phyloP scores from a whole-genome alignment of 1,139 yeast species.

The Arxiozyma telluris region DNA sequence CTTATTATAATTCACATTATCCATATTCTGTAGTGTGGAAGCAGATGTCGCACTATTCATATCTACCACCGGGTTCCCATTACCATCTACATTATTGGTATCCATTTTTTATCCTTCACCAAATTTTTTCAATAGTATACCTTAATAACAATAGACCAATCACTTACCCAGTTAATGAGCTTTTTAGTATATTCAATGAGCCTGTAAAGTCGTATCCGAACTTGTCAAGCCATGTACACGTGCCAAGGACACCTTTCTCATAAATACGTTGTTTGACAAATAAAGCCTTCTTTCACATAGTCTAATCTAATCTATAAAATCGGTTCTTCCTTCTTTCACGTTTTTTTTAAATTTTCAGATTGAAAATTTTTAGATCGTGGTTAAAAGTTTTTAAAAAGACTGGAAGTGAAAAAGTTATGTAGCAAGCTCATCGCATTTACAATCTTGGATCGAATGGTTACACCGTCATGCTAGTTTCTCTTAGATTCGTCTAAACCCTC shows the following conservation, averaged over 20 bases:
- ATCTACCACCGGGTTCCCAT: background rate
- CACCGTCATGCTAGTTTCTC: too few relatives aligned
- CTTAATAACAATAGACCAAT: background rate
- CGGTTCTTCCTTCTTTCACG: background rate
- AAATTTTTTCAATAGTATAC: background rate
- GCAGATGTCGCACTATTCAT: conserved; percentile 1
- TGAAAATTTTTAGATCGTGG: too few relatives aligned
- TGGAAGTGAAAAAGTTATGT: background rate
- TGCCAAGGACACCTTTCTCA: too few relatives aligned
- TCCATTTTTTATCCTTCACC: background rate
- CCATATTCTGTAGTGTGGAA: conserved; percentile 2
- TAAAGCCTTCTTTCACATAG: too few relatives aligned
- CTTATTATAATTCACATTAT: conserved; percentile 23
- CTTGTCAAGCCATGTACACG: background rate
- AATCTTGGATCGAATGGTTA: background rate
- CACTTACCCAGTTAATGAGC: background rate
- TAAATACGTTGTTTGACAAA: too few relatives aligned
- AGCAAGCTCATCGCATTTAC: background rate
- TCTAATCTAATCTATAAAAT: too few relatives aligned
- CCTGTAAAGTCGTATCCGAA: background rate
- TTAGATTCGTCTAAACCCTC: too few relatives aligned
- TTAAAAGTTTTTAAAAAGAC: too few relatives aligned
- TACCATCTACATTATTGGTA: background rate
- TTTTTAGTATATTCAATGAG: too few relatives aligned
- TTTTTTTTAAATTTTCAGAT: too few relatives aligned